Percentiles rank a stretch among this genome's conserved stretches.
Evolutionary conservation across 2,329 filamentous ascomycete species (phyloP).

Genomic region (Ophiostoma triangulosporum): DNA sequence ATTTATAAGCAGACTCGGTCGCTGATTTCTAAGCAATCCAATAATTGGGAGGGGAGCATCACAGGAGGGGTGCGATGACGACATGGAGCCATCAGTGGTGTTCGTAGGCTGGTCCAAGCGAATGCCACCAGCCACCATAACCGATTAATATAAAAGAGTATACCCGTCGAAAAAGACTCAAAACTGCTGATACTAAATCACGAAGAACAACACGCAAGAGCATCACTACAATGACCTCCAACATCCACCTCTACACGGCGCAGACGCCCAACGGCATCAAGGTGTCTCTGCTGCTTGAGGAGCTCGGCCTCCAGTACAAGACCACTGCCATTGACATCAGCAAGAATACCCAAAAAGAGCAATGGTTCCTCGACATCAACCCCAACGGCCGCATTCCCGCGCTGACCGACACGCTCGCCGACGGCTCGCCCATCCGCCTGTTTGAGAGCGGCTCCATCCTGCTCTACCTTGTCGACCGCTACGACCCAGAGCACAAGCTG

Average conservation of each 20-base stretch:
- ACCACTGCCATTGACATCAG: slow-evolving; percentile 52
- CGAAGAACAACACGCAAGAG: no score
- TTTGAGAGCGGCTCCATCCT: slow-evolving; percentile 79
- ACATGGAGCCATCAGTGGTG: no score
- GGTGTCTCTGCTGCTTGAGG: slow-evolving; percentile 73
- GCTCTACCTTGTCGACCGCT: slow-evolving; percentile 70
- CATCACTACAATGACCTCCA: slow-evolving; percentile 29
- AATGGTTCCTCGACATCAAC: slow-evolving; percentile 84
- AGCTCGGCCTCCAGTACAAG: slow-evolving; percentile 73
- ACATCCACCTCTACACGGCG: slow-evolving; percentile 71
- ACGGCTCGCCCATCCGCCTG: slow-evolving; percentile 59
- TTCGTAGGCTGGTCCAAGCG: no score
- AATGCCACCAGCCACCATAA: no score
- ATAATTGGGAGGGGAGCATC: no score
- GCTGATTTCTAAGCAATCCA: no score
- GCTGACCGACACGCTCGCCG: slow-evolving; percentile 62
- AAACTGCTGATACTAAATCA: no score
- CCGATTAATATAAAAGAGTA: no score
- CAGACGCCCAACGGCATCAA: slow-evolving; percentile 87
- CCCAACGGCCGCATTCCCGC: slow-evolving; percentile 88
- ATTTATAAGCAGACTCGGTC: no score
- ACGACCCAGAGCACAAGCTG: slow-evolving; percentile 71
- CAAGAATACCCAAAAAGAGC: slow-evolving; percentile 64
- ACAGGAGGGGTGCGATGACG: no score
- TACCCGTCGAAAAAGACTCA: no score